Conservation (phyloP, 225 moss, liverwort and hornwort species). For the Straminergon stramineum region DNA sequence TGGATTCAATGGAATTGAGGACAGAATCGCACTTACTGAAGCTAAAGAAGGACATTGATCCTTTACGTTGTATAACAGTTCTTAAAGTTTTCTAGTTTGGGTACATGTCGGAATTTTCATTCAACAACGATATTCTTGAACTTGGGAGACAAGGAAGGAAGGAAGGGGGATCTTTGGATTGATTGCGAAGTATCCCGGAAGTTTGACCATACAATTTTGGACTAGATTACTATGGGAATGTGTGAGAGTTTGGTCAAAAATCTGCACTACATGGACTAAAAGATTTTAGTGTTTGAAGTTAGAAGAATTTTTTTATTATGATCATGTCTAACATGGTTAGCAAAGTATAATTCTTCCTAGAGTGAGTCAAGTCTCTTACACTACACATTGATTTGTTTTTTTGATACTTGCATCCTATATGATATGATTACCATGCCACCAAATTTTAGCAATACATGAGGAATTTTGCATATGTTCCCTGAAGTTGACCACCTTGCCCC, state of each 20-base stretch:
- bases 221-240: too few species aligned
- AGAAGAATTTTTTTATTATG: neutral
- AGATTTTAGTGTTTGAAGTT: neutral
- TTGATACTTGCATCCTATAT: too few species aligned
- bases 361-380: neutral
- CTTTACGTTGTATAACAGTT: neutral
- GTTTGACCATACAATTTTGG: neutral
- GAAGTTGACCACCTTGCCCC: fast-evolving
- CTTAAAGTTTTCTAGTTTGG: neutral
- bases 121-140: neutral
- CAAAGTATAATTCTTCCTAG: fast-evolving
- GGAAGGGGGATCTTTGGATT: neutral
- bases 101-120: neutral
- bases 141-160: neutral
- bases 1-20: neutral
- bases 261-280: fast-evolving
- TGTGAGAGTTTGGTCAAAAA: too few species aligned
- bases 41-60: neutral
- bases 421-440: neutral
- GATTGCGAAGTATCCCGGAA: fast-evolving
- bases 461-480: neutral
- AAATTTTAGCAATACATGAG: too few species aligned
- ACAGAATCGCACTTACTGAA: too few species aligned
- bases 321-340: fast-evolving
- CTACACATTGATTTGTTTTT: fast-evolving